phyloP scores from a whole-genome alignment of 805 yeast genomes.

The Pichia scutulata region DNA sequence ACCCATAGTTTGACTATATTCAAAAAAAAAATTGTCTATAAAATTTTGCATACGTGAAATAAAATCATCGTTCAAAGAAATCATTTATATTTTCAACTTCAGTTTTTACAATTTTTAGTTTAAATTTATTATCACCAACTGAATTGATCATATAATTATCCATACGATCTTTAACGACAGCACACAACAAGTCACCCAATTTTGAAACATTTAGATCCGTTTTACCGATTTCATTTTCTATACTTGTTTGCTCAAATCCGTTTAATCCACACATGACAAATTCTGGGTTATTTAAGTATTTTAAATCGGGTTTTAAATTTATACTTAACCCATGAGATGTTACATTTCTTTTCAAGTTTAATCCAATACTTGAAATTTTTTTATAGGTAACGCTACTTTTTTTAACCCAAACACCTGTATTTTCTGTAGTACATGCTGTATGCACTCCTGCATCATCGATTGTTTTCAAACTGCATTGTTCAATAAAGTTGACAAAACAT shows the following conservation, averaged over 20 bases:
- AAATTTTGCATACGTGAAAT: neutral
- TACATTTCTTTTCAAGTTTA: conserved; percentile 73
- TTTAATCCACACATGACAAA: conserved; percentile 84
- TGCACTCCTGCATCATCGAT: conserved; percentile 30
- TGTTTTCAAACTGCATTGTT: conserved; percentile 26
- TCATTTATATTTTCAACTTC: neutral
- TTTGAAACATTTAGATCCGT: conserved; percentile 31
- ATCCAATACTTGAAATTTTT: conserved; percentile 86
- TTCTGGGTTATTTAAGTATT: conserved; percentile 50
- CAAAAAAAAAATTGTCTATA: neutral
- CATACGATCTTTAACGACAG: conserved; percentile 30
- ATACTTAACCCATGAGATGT: conserved; percentile 88
- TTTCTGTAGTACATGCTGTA: conserved; percentile 43
- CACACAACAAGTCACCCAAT: conserved; percentile 28
- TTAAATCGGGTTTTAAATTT: conserved; percentile 67
- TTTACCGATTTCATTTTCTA: conserved; percentile 25
- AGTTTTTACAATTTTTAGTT: neutral
- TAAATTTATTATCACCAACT: neutral
- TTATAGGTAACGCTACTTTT: conserved; percentile 19
- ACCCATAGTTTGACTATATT: neutral
- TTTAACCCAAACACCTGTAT: conserved; percentile 85
- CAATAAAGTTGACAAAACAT: conserved; percentile 44
- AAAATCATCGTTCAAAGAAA: neutral
- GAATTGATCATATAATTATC: conserved; percentile 4
- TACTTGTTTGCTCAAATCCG: conserved; percentile 48